phyloP scores from a whole-genome alignment of 257 asterid genomes.

The Penstemon davidsonii region DNA sequence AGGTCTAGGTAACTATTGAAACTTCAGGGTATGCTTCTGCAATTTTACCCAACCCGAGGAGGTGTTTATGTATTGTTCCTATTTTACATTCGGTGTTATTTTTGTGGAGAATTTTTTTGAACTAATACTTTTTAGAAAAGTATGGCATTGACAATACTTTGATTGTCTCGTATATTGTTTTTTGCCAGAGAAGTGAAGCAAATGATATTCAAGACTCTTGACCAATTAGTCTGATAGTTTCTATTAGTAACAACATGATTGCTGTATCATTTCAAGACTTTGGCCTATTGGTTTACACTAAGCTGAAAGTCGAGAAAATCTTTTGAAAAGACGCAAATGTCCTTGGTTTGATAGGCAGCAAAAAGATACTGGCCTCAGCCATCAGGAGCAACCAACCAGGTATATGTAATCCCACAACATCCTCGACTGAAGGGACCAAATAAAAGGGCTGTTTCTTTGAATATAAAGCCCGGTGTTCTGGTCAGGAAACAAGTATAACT shows the following conservation, averaged over 20 bases:
- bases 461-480: neutral
- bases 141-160: neutral
- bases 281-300: neutral
- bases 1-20: neutral
- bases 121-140: no score
- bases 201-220: neutral
- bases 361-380: conserved; percentile 5
- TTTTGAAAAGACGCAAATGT: conserved; percentile 16
- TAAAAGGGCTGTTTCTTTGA: neutral
- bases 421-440: neutral
- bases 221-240: neutral
- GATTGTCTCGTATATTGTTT: neutral
- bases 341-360: neutral
- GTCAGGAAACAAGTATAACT: neutral
- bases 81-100: no score
- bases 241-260: neutral
- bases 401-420: neutral
- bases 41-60: no score
- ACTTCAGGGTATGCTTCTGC: neutral
- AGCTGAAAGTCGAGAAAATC: conserved; percentile 1
- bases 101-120: no score
- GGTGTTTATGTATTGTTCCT: no score
- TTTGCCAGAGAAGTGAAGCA: neutral
- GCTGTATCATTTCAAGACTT: neutral
- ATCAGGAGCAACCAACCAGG: conserved; percentile 1